Base-by-base conservation (phyloP, 2,329 filamentous ascomycete species). In the Fulvia fulva region DNA sequence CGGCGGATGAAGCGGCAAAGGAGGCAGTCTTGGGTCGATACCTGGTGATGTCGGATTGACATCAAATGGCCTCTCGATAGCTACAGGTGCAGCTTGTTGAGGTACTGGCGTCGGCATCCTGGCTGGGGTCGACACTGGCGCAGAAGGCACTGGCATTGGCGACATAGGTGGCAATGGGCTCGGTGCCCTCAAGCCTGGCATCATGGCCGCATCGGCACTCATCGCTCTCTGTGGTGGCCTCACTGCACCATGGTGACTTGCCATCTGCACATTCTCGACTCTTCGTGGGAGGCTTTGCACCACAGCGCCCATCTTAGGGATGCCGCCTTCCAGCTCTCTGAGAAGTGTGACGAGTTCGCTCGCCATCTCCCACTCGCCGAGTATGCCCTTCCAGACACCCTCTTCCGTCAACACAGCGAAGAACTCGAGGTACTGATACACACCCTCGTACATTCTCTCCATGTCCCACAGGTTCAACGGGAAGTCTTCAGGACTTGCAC, bases 381-480 rank as follows among this genome's bases (percentile, higher is more conserved):
- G 82, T 62, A 95, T 87, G 44, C 85, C 83, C 62, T 95, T 90
- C 79, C 91, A 91, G 52, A 90, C 87, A 45, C 87, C 82, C 67
- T 93, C 88, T 69, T 96, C 92, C 0, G 90, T 91, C 26, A 96
- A 84, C 0, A 94, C 92, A 16, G 89, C 91, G 55, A 97, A 88
- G 71, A 97, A 96, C 67, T 97, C 92, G 1, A 97, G 84, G 70
- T 96, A 96, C 73, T 97, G 92, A 53, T 92, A 91, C 1, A 97
- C 85, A 0, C 93, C 93, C 69, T 97, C 93, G 72, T 96, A 96
- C 58, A 95, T 93, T 14, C 93, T 86, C 72, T 97, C 93, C 88
- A 97, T 96, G 68, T 97, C 93, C 93, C 93, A 97, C 49, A 91
- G 83, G 68, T 97, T 95, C 1, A 97, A 86, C 0, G 93, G 93